phyloP scores from a whole-genome alignment of 768 basidiomycete species.

The Cytidiella melzeri region DNA sequence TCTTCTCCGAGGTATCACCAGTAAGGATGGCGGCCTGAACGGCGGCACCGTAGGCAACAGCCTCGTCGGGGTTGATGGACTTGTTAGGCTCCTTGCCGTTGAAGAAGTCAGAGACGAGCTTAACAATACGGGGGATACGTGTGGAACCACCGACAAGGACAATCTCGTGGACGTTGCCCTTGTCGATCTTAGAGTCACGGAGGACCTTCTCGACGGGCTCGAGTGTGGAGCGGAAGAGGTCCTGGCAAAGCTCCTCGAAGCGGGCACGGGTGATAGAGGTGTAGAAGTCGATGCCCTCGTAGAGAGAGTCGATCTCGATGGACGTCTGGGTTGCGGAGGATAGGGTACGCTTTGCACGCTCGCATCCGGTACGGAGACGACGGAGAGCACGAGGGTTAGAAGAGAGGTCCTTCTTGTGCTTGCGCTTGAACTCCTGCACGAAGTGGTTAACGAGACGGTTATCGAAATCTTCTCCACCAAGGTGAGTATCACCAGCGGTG shows the following conservation, averaged over 20 bases:
- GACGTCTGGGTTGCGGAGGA: slow-evolving; percentile 95
- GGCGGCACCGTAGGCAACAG: slow-evolving; percentile 97
- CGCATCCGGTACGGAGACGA: slow-evolving; percentile 95
- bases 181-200: slow-evolving; percentile 97
- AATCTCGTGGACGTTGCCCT: slow-evolving; percentile 91
- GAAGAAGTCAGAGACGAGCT: slow-evolving; percentile 98
- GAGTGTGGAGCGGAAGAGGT: slow-evolving; percentile 89
- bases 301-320: slow-evolving; percentile 97
- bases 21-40: slow-evolving; percentile 98
- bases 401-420: slow-evolving; percentile 95
- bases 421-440: slow-evolving; percentile 94
- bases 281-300: slow-evolving; percentile 97
- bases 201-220: slow-evolving; percentile 98
- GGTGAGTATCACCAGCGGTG: slow-evolving; percentile 95
- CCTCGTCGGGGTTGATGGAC: slow-evolving; percentile 99
- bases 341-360: slow-evolving; percentile 97
- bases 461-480: slow-evolving; percentile 98
- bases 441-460: slow-evolving; percentile 98
- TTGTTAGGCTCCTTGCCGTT: slow-evolving; percentile 98
- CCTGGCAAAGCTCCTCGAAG: slow-evolving; percentile 94
- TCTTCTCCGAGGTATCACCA: slow-evolving; percentile 97
- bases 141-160: slow-evolving; percentile 98
- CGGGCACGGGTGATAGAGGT: slow-evolving; percentile 97
- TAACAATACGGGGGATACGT: slow-evolving; percentile 95
- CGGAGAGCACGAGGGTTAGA: slow-evolving; percentile 92